phyloP scores from a whole-genome alignment of 495 filamentous ascomycete genomes.

The Neurospora pannonica region DNA sequence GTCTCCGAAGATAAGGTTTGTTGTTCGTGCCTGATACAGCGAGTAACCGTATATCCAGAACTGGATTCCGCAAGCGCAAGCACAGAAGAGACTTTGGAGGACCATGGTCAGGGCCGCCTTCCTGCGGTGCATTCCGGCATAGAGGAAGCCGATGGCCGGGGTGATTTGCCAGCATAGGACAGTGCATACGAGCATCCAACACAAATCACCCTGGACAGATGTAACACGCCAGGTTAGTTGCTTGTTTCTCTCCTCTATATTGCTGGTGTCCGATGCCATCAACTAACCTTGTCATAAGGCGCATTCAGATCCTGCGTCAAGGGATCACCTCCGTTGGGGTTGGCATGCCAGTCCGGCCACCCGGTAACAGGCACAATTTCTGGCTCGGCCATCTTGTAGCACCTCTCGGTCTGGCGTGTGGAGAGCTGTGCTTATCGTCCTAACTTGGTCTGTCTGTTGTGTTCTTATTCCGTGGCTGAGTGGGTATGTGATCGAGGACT shows the following conservation, averaged over 20 bases:
- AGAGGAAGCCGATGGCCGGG: constrained; percentile 90
- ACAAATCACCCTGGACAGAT: constrained; percentile 3
- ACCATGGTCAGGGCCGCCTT: constrained; percentile 90
- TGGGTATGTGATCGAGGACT: background rate
- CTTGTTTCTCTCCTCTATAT: background rate
- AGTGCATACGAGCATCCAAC: constrained; percentile 14
- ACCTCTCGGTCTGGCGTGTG: background rate
- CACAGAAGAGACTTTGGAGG: constrained; percentile 83
- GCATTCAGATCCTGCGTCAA: constrained; percentile 9
- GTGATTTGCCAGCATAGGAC: constrained; percentile 32
- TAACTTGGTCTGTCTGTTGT: background rate
- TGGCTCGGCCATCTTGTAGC: background rate
- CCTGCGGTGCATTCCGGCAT: constrained; percentile 83
- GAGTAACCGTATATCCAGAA: constrained; percentile 99
- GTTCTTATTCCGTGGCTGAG: background rate
- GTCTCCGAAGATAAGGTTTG: constrained; percentile 76
- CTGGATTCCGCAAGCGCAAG: constrained; percentile 78
- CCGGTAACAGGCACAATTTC: constrained; percentile 11
- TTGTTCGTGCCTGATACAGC: constrained; percentile 74
- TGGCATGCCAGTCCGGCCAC: constrained; percentile 11
- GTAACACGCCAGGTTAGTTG: background rate
- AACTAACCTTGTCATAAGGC: constrained; percentile 8
- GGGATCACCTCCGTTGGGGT: constrained; percentile 12
- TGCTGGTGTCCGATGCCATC: background rate
- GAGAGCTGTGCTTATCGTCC: background rate